These are phyloP conservation scores for Onygenales sp. DNA, from an alignment of 2,329 filamentous ascomycete genomes.

Conservation along the genomic window DNA sequence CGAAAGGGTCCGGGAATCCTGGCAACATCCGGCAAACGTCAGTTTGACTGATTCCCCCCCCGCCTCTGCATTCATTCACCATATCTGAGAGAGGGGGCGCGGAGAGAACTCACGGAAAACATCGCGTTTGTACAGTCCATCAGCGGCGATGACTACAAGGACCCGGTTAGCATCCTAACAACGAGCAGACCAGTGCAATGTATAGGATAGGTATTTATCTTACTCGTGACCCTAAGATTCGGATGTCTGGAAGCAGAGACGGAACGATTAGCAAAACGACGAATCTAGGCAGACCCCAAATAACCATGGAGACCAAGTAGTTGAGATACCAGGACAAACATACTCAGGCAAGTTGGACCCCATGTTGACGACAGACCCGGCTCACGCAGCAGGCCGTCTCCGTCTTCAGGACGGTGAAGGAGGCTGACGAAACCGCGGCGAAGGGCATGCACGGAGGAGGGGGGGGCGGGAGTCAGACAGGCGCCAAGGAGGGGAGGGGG, in stretches of 20 bases:
- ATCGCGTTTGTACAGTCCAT: conserved; percentile 98
- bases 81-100: neutral
- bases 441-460: neutral
- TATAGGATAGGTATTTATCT: conserved; percentile 22
- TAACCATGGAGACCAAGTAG: conserved; percentile 17
- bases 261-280: neutral
- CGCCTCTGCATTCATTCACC: neutral
- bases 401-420: conserved; percentile 1
- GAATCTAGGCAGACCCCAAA: conserved; percentile 12
- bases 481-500: neutral
- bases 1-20: conserved; percentile 98
- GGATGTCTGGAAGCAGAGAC: conserved; percentile 48
- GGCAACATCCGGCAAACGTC: conserved; percentile 7
- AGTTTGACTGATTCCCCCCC: neutral
- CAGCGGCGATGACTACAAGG: conserved; percentile 82
- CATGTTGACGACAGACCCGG: conserved; percentile 27
- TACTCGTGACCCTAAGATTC: conserved; percentile 91
- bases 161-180: conserved; percentile 1
- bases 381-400: conserved; percentile 3
- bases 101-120: conserved; percentile 71
- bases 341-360: conserved; percentile 56
- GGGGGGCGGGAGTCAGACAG: neutral
- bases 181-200: conserved; percentile 13
- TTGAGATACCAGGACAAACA: conserved; percentile 2
- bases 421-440: neutral